Percentiles rank a stretch among this genome's conserved stretches.
Evolutionary conservation across 1,284 basidiomycete genomes (phyloP).

Genomic region (Uromyces viciae-fabae): DNA sequence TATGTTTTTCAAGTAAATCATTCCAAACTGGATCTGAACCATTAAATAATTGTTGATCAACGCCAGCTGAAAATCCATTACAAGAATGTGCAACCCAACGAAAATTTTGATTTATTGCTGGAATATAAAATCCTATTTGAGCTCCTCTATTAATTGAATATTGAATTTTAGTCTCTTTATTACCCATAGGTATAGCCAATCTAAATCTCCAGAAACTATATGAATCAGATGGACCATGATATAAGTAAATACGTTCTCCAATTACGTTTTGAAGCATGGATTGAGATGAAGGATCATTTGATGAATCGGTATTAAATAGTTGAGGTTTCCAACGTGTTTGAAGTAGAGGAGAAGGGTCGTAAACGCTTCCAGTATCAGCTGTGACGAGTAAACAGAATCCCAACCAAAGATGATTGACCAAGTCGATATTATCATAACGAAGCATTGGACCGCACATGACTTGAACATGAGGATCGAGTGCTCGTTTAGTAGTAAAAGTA

Average conservation of each 20-base stretch:
- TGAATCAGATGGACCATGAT: constrained; percentile 63
- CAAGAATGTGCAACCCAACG: constrained; percentile 80
- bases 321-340: constrained; percentile 38
- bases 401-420: constrained; percentile 71
- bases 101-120: constrained; percentile 77
- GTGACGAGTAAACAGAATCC: constrained; percentile 54
- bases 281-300: constrained; percentile 47
- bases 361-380: constrained; percentile 59
- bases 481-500: constrained; percentile 10
- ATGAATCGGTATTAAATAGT: constrained; percentile 44
- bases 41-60: constrained; percentile 63
- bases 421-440: constrained; percentile 81
- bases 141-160: constrained; percentile 67
- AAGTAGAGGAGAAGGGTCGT: constrained; percentile 52
- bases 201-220: constrained; percentile 82
- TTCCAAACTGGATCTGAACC: constrained; percentile 69
- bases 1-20: constrained; percentile 78
- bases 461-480: constrained; percentile 32
- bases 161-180: constrained; percentile 70
- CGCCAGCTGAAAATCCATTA: constrained; percentile 61
- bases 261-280: constrained; percentile 26
- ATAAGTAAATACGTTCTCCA: constrained; percentile 76
- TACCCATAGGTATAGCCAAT: constrained; percentile 72
- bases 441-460: constrained; percentile 70
- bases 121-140: constrained; percentile 75